phyloP scores from a whole-genome alignment of 176 grass and related monocot genomes.

The Carex pumila region DNA sequence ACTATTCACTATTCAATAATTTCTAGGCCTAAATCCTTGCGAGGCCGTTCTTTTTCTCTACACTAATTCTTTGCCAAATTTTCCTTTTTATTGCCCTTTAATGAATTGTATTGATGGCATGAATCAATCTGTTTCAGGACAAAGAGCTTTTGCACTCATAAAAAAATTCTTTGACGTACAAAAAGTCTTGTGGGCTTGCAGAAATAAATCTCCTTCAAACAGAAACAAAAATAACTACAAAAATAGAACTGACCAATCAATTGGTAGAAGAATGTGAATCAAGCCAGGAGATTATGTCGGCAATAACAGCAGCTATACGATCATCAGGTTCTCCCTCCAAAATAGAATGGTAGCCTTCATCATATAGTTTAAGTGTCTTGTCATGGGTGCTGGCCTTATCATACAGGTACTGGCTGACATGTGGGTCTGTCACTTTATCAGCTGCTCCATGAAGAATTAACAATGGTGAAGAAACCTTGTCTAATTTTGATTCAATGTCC shows the following conservation, averaged over 20 bases:
- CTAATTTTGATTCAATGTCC: constrained; percentile 85
- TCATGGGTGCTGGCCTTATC: constrained; percentile 63
- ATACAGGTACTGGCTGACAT: constrained; percentile 70
- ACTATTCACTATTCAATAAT: background rate
- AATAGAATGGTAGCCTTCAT: constrained; percentile 65
- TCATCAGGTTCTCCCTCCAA: constrained; percentile 87
- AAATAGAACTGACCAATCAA: background rate
- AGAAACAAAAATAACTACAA: background rate
- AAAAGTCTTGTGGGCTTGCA: background rate
- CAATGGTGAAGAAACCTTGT: constrained; percentile 68
- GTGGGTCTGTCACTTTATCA: constrained; percentile 84
- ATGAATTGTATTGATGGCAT: background rate
- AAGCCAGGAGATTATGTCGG: constrained; percentile 80
- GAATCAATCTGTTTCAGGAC: background rate
- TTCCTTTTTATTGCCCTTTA: background rate
- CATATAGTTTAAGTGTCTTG: constrained; percentile 85
- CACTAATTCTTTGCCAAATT: background rate
- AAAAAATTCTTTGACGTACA: background rate
- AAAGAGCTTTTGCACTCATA: background rate
- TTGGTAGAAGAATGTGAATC: constrained; percentile 51
- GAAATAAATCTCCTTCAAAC: background rate
- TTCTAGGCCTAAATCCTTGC: background rate
- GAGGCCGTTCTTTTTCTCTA: background rate
- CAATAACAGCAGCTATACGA: constrained; percentile 55
- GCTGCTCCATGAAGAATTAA: constrained; percentile 94